A percentile compares a stretch with the other conserved stretches of the same genome.
Conservation (phyloP, 169 alveolate species). For the Condylostoma magnum region DNA sequence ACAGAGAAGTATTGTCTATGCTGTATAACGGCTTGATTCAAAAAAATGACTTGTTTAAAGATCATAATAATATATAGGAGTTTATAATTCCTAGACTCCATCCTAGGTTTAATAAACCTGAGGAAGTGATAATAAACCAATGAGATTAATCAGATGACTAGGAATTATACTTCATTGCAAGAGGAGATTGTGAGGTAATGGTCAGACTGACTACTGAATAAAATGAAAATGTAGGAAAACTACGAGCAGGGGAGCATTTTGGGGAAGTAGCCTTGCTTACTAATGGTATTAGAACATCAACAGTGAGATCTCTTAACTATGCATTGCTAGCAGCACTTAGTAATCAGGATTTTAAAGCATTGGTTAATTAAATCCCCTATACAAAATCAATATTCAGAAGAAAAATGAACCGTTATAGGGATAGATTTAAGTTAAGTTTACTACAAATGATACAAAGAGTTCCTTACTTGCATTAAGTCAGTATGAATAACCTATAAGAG, state of each 20-base stretch:
- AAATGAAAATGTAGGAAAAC: conserved; percentile 69
- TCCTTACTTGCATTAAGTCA: not conserved
- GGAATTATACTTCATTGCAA: not conserved
- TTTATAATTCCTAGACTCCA: not conserved
- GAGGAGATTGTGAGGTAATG: conserved; percentile 1
- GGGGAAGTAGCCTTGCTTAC: conserved; percentile 95
- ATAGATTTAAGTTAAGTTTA: not conserved
- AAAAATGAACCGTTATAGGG: not conserved
- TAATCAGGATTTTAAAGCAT: not conserved
- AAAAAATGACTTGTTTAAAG: not conserved
- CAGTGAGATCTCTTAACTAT: conserved; percentile 81
- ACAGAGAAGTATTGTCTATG: not conserved
- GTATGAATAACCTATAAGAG: not conserved
- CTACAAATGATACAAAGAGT: not conserved
- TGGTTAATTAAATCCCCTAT: not conserved
- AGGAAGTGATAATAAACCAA: not conserved
- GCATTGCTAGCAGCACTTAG: not conserved
- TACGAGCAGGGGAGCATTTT: conserved; percentile 92
- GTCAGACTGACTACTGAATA: not conserved
- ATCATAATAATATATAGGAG: not conserved
- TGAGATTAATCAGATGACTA: not conserved
- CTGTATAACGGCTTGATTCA: not conserved
- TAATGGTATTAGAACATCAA: conserved; percentile 94
- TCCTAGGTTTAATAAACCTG: not conserved
- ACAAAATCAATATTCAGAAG: not conserved